Evolutionary conservation across 2,329 filamentous ascomycete genomes (phyloP).

Genomic region (Waltergamsia citrina): DNA sequence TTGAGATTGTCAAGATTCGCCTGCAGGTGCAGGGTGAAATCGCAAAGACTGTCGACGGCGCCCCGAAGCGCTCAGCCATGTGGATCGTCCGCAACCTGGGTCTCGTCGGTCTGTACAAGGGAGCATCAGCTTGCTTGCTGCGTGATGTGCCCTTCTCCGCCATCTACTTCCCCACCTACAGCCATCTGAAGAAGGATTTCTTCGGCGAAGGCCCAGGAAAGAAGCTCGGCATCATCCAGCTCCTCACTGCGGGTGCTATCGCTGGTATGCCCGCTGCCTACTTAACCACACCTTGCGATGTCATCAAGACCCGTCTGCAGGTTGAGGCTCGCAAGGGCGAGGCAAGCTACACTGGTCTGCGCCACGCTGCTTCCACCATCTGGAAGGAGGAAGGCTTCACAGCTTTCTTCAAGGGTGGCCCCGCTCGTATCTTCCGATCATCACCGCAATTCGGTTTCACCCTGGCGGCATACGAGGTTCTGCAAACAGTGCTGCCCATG

Average conservation of each 20-base stretch:
- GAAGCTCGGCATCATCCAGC: constrained; percentile 82
- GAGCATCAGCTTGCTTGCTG: constrained; percentile 84
- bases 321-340: constrained; percentile 97
- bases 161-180: constrained; percentile 98
- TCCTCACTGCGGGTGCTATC: constrained; percentile 90
- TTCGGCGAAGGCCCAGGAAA: constrained; percentile 85
- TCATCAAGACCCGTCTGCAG: constrained; percentile 97
- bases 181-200: constrained; percentile 84
- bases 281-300: constrained; percentile 93
- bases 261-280: constrained; percentile 88
- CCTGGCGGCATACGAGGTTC: constrained; percentile 85
- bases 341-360: constrained; percentile 73
- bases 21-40: constrained; percentile 96
- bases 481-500: constrained; percentile 68
- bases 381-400: constrained; percentile 85
- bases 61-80: constrained; percentile 83
- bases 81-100: constrained; percentile 97
- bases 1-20: constrained; percentile 98
- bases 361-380: constrained; percentile 78
- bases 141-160: constrained; percentile 96
- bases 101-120: constrained; percentile 92
- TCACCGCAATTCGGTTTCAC: constrained; percentile 98
- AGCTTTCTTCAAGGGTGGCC: constrained; percentile 98
- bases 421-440: constrained; percentile 87
- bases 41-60: constrained; percentile 73